A percentile compares a stretch with the other conserved stretches of the same genome.
Conservation (phyloP, 257 asterid genomes). For the Przewalskia tangutica region DNA sequence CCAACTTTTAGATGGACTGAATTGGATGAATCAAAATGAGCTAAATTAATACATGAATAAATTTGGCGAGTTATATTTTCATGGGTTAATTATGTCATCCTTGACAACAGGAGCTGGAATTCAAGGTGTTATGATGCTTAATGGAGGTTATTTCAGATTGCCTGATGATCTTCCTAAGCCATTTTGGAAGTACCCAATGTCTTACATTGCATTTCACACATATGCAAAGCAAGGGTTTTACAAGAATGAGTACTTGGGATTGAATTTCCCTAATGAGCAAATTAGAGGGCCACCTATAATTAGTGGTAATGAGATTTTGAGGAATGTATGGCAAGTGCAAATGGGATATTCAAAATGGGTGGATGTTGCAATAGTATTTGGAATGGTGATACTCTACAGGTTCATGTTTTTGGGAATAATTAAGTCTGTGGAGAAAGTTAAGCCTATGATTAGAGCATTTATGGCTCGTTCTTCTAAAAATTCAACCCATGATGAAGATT, state of each 20-base stretch:
- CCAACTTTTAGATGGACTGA: too few species aligned
- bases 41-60: too few species aligned
- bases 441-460: conserved; percentile 15
- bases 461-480: not conserved
- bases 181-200: conserved; percentile 45
- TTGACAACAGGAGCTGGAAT: conserved; percentile 32
- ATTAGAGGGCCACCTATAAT: conserved; percentile 18
- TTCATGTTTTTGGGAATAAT: conserved; percentile 29
- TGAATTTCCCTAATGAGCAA: conserved; percentile 24
- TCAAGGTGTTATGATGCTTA: conserved; percentile 50
- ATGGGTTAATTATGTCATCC: not conserved
- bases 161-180: conserved; percentile 49
- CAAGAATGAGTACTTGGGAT: conserved; percentile 46
- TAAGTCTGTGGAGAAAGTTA: conserved; percentile 22
- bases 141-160: conserved; percentile 43
- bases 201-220: conserved; percentile 42
- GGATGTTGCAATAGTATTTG: conserved; percentile 36
- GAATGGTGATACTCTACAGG: conserved; percentile 36
- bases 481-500: not conserved
- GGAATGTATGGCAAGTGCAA: conserved; percentile 40
- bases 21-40: too few species aligned
- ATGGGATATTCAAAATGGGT: conserved; percentile 51
- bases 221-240: conserved; percentile 45
- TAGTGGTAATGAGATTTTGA: conserved; percentile 36
- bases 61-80: not conserved